Conservation (phyloP, 2,329 filamentous ascomycete genomes). For the Fusarium globosum region DNA sequence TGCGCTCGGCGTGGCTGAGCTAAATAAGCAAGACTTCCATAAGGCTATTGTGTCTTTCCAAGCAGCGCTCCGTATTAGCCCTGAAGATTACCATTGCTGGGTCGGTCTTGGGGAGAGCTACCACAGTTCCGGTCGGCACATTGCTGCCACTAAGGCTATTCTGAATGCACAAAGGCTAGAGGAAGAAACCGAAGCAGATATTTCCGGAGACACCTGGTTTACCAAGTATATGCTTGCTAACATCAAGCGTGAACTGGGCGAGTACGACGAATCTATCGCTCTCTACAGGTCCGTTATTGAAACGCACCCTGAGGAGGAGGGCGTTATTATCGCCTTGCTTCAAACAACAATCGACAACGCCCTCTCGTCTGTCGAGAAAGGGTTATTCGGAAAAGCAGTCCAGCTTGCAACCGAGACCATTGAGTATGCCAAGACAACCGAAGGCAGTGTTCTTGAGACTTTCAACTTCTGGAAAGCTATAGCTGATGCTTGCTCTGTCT, state of each 20-base stretch:
- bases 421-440: slow-evolving; percentile 71
- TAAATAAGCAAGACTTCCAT: slow-evolving; percentile 92
- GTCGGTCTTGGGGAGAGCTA: slow-evolving; percentile 98
- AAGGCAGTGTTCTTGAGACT: slow-evolving; percentile 70
- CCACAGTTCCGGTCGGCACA: slow-evolving; percentile 90
- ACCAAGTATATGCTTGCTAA: slow-evolving; percentile 97
- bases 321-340: slow-evolving; percentile 86
- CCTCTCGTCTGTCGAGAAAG: slow-evolving; percentile 80
- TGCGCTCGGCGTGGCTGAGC: slow-evolving; percentile 90
- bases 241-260: slow-evolving; percentile 90
- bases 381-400: slow-evolving; percentile 85
- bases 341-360: slow-evolving; percentile 89
- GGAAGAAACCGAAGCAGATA: slow-evolving; percentile 62
- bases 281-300: slow-evolving; percentile 80
- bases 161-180: slow-evolving; percentile 84
- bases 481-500: slow-evolving; percentile 88
- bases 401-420: slow-evolving; percentile 77
- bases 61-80: slow-evolving; percentile 83
- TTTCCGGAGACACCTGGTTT: slow-evolving; percentile 83
- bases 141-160: slow-evolving; percentile 94
- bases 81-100: slow-evolving; percentile 93
- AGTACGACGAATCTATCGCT: slow-evolving; percentile 83
- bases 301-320: slow-evolving; percentile 78
- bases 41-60: slow-evolving; percentile 94
- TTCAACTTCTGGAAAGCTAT: slow-evolving; percentile 98